Conservation (phyloP, 352 stramenopile species). For the Globisporangium carolinianum region DNA sequence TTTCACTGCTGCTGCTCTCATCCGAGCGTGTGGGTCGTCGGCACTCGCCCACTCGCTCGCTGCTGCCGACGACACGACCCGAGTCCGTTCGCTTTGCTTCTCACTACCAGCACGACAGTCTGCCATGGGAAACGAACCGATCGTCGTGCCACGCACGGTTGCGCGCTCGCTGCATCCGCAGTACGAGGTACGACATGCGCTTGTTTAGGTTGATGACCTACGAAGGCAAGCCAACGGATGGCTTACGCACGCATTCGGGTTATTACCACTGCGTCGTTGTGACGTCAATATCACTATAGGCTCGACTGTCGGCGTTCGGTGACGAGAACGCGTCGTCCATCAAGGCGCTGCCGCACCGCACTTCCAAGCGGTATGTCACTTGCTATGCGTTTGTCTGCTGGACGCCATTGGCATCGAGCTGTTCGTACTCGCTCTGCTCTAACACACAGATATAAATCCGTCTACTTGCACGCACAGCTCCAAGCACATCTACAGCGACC, state of each 20-base stretch:
- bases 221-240: not conserved
- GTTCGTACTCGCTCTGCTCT: not conserved
- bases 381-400: not conserved
- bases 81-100: too few species aligned
- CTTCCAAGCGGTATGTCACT: constrained; percentile 33
- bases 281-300: constrained; percentile 7
- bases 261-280: not conserved
- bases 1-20: not conserved
- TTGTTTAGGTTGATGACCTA: constrained; percentile 3
- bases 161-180: constrained; percentile 32
- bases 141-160: constrained; percentile 5
- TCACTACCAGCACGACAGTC: too few species aligned
- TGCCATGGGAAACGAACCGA: constrained; percentile 9
- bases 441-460: not conserved
- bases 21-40: too few species aligned
- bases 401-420: not conserved
- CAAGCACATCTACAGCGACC: constrained; percentile 84
- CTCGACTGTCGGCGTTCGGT: constrained; percentile 20
- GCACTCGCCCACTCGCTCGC: not conserved
- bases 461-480: constrained; percentile 20
- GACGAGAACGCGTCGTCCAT: constrained; percentile 26
- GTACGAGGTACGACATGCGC: constrained; percentile 23
- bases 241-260: not conserved
- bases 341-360: constrained; percentile 35
- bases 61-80: not conserved